Conservation (phyloP, 805 yeast species). For the Hanseniaspora hatyaiensis region DNA sequence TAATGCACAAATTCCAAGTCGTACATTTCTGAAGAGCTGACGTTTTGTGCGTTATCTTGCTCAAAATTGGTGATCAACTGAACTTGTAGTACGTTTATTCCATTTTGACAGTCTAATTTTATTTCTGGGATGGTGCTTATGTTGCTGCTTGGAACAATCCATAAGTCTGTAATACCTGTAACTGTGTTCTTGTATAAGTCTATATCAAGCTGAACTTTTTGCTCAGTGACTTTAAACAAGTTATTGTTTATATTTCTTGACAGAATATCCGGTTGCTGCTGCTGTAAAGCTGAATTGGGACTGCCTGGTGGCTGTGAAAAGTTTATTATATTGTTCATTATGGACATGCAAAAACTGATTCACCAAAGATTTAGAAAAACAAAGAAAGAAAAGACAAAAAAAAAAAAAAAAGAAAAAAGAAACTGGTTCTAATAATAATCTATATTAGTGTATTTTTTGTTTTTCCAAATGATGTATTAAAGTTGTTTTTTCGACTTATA, state of each 20-base stretch:
- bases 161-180: conserved; percentile 69
- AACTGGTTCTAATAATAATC: too few relatives aligned
- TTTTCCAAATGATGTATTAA: too few relatives aligned
- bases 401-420: too few relatives aligned
- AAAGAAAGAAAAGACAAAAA: too few relatives aligned
- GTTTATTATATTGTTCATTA: not conserved
- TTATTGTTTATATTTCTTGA: conserved; percentile 14
- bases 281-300: not conserved
- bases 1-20: conserved; percentile 11
- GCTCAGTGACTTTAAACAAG: conserved; percentile 65
- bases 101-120: conserved; percentile 58
- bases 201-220: conserved; percentile 66
- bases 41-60: conserved; percentile 36
- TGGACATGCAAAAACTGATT: too few relatives aligned
- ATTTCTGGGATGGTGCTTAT: conserved; percentile 41
- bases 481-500: too few relatives aligned
- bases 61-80: conserved; percentile 56
- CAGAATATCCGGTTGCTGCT: conserved; percentile 1
- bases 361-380: too few relatives aligned
- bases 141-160: conserved; percentile 55
- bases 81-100: conserved; percentile 12
- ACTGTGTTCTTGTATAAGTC: conserved; percentile 53
- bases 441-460: too few relatives aligned
- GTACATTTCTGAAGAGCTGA: conserved; percentile 17
- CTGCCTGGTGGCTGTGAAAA: not conserved